Evolutionary conservation across 1,139 yeast genomes (phyloP), one percentile per base, ranked within the genome.

Genomic region (Pichia sp.): DNA sequence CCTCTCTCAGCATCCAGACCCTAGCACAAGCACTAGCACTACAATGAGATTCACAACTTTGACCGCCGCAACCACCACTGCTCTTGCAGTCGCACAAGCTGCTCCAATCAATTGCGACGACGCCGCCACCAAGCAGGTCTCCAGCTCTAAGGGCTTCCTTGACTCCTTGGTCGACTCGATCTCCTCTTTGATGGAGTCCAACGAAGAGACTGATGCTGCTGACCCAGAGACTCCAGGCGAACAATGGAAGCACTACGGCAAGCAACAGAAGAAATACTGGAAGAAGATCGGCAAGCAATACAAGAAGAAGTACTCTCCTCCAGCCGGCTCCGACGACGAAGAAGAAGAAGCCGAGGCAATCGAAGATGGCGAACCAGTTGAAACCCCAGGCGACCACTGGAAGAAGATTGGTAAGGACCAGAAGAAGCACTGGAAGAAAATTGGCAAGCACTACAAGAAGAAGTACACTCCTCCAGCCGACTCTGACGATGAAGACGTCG

Each of bases 391-490:
- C 3, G 23, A 19, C 3, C 23, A 19, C 23, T 19, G 23, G 23
- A 19, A 19, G 23, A 19, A 19, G 23, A 3, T 19, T 3, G 23
- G 23, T 19, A 19, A 19, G 23, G 23, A 19, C 23, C 23, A 19
- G 23, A 19, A 19, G 23, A 19, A 19, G 23, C 23, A 19, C 23
- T 19, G 23, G 66, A 64, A 64, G 58, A 62, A 64, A 45, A 50
- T 50, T 47, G 63, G 23, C 3, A 19, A 19, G 23, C 23, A 19
- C 23, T 19, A 67, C 44, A 60, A 62, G 53, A 59, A 61, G 32
- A 58, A 62, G 46, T 60, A 56, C 52, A 59, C 61, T 58, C 61
- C 63, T 52, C 54, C 56, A 45, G 46, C 55, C 5, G 60, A 60
- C 41, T 48, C 50, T 6, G 60, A 54, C 23, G 59, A 49, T 16